phyloP scores from a whole-genome alignment of 192 early-diverging fungal genomes.

The Oehlia diaphana region DNA sequence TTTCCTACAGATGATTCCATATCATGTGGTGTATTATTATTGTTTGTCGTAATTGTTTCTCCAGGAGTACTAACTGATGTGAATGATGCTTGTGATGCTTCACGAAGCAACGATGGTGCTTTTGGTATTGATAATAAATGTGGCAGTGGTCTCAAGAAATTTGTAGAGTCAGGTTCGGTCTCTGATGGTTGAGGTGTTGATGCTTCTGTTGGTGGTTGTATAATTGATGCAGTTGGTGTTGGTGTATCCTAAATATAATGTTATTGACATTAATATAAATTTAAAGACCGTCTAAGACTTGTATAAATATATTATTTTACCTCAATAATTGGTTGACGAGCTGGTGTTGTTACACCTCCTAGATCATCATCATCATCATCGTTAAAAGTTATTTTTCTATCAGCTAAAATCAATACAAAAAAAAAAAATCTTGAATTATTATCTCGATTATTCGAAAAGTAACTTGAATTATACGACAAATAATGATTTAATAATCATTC shows the following conservation, averaged over 20 bases:
- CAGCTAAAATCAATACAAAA: slow-evolving; percentile 26
- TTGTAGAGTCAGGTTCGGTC: slow-evolving; percentile 11
- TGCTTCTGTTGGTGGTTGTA: slow-evolving; percentile 24
- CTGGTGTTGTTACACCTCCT: neutral
- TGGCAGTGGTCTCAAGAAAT: slow-evolving; percentile 10
- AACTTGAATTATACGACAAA: too few species aligned
- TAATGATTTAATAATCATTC: too few species aligned
- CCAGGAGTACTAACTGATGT: slow-evolving; percentile 14
- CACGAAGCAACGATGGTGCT: slow-evolving; percentile 12
- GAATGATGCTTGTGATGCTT: slow-evolving; percentile 13
- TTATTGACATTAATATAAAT: neutral
- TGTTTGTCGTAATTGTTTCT: neutral
- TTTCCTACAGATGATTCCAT: slow-evolving; percentile 2
- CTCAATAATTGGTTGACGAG: neutral
- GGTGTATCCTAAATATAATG: slow-evolving; percentile 18
- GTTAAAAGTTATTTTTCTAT: slow-evolving; percentile 43
- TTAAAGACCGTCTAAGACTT: too few species aligned
- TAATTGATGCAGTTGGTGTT: slow-evolving; percentile 22
- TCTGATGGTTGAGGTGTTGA: slow-evolving; percentile 30
- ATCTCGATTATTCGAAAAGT: too few species aligned
- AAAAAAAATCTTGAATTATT: neutral
- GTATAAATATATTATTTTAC: too few species aligned
- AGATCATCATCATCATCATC: slow-evolving; percentile 46
- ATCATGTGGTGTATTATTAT: slow-evolving; percentile 25
- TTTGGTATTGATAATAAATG: neutral